Base-by-base conservation (phyloP, 2,329 filamentous ascomycete species). In the Thelonectria rubi region DNA sequence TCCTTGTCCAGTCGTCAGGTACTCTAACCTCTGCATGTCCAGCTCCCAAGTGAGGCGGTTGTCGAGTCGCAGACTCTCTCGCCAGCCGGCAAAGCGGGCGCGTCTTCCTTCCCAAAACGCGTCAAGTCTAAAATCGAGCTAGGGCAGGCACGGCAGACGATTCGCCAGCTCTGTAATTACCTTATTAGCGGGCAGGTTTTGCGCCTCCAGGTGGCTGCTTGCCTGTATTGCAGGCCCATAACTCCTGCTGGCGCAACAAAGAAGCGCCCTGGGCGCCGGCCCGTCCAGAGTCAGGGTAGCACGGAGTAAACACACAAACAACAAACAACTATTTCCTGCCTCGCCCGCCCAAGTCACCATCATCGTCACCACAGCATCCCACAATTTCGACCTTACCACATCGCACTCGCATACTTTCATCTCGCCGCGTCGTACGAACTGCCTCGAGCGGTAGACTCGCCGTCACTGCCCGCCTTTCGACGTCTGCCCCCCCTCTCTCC, bases 261-360 rank as follows among this genome's bases (percentile, higher is more conserved):
- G 39, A 42, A 15, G 10, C 14, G 32, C 6, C 32, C 32, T 12
- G 32, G 5, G 3, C 9, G 11, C 3, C 9, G 9, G 32, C 26
- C 26, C 26, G 26, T 10, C 26, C 26, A 30, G 10, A 30, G n/a
- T n/a, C n/a, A n/a, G n/a, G n/a, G 26, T 46, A 60, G 21, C 46
- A 11, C 26, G 20, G 61, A 68, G 65, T 68, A 68, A 68, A 68
- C 65, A 68, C 50, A 66, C 26, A 30, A 30, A 30, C 26, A 34
- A 58, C 55, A 52, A 52, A 52, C 30, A 42, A 52, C 3, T 12
- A 34, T 34, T 34, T 34, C 32, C 32, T 34, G 24, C 24, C 32
- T 34, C 32, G 9, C 55, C 56, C 52, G 43, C 51, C 48, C 55
- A 51, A 57, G 48, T 47, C 32, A 50, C 55, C 39, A 65, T 51